Evolutionary conservation across 2,329 filamentous ascomycete species (phyloP).

Genomic region (Neonectria ditissima): DNA sequence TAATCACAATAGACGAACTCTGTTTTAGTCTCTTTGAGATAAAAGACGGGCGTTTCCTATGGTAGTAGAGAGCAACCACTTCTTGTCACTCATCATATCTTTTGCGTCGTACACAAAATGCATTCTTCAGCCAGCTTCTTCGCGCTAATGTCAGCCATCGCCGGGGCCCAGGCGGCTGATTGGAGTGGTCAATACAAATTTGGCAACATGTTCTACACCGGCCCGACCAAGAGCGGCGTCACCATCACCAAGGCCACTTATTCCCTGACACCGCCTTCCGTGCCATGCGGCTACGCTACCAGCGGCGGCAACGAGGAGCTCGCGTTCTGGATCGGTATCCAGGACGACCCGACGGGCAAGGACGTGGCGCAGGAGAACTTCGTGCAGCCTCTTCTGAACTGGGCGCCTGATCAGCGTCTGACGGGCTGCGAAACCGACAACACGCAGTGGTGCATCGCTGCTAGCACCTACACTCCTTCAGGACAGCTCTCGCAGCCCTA

Average conservation of each 20-base stretch:
- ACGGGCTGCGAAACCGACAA: constrained; percentile 28
- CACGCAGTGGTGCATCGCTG: constrained; percentile 28
- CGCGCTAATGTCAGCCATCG: constrained; percentile 2
- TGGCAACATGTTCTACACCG: constrained; percentile 31
- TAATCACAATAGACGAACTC: not conserved
- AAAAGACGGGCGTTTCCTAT: not conserved
- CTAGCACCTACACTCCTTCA: constrained; percentile 26
- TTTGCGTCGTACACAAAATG: constrained; percentile 1
- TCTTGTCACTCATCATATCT: not conserved
- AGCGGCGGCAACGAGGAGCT: constrained; percentile 31
- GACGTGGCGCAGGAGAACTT: constrained; percentile 24
- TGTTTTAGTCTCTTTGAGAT: not conserved
- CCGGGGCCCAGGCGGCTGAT: constrained; percentile 14
- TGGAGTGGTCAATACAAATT: constrained; percentile 29
- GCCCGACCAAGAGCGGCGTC: constrained; percentile 27
- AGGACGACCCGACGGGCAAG: constrained; percentile 24
- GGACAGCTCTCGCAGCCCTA: constrained; percentile 22
- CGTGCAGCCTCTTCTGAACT: constrained; percentile 29
- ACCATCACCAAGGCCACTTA: constrained; percentile 29
- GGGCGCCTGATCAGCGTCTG: constrained; percentile 22
- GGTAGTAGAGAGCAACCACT: not conserved
- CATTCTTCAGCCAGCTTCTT: constrained; percentile 10
- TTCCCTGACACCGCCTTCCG: constrained; percentile 17
- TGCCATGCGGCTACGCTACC: constrained; percentile 28
- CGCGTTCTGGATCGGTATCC: constrained; percentile 30